These are phyloP conservation scores for Globisporangium viniferum DNA, from an alignment of 352 stramenopile genomes.

Conservation along the genomic window DNA sequence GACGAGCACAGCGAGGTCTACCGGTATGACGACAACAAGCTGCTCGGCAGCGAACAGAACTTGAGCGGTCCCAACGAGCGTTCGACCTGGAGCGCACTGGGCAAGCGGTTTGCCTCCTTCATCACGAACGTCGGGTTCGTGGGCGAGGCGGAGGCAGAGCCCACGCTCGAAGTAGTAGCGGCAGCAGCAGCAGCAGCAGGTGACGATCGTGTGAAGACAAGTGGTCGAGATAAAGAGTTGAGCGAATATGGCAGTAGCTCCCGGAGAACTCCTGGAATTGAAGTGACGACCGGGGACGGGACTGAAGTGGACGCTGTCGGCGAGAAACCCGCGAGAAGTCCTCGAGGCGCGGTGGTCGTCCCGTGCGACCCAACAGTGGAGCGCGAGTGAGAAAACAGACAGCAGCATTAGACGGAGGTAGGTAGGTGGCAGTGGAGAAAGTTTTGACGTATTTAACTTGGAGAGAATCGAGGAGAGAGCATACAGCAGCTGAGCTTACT, in stretches of 20 bases:
- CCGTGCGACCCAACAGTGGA: not conserved
- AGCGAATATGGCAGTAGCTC: too few species aligned
- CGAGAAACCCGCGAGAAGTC: not conserved
- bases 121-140: constrained; percentile 4
- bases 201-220: not conserved
- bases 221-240: not conserved
- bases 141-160: constrained; percentile 1
- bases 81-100: not conserved
- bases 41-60: not conserved
- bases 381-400: not conserved
- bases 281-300: not conserved
- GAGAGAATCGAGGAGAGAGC: not conserved
- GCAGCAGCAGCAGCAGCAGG: not conserved
- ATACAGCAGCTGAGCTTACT: too few species aligned
- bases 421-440: not conserved
- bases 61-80: not conserved
- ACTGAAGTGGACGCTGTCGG: not conserved
- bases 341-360: not conserved
- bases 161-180: not conserved
- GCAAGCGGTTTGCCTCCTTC: not conserved
- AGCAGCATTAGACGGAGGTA: not conserved
- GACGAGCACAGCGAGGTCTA: constrained; percentile 12
- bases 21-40: not conserved
- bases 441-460: constrained; percentile 13
- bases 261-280: not conserved